Base-by-base conservation (phyloP, 257 asterid genomes). In the Rehmannia glutinosa region DNA sequence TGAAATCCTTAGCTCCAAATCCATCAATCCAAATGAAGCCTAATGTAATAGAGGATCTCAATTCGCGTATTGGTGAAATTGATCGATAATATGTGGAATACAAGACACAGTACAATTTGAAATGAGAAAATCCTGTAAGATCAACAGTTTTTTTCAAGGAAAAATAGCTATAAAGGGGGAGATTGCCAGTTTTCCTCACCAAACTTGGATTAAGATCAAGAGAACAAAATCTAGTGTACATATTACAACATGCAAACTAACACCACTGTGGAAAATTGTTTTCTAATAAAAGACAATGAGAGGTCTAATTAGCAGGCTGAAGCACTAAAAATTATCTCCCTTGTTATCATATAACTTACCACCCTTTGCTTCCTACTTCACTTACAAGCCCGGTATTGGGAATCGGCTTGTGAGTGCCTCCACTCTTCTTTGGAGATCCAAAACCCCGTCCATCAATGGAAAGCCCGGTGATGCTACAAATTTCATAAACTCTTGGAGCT, bases 331-430 rank as follows among this genome's bases (percentile, higher is more conserved):
- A 20, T 38, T 47, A 38, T 64, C 46, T 5, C 42, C 12, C 17
- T 58, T 21, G 10, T 52, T 8, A 12, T 55, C 58, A n/a, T 12
- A 55, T 23, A 17, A n/a, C n/a, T n/a, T n/a, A n/a, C n/a, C n/a
- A n/a, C n/a, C n/a, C n/a, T 43, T 10, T 50, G 65, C 17, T 57
- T 64, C 35, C 64, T 20, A 45, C 45, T 53, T 21, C 49, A 16
- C 68, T 86, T 89, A 93, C 72, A 88, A 17, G 38, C 99, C 99
- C 15, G 99, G 97, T 52, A 93, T 70, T 0, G 95, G 96, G 77
- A 88, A 93, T 64, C 72, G 82, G 41, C 90, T 82, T 0, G 97
- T 88, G 53, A 90, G 55, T 2, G 89, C 88, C 79, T 93, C 96
- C 5, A 93, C 97, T 64, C 87, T 78, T 35, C 59, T 64, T 58